These are phyloP conservation scores for Rhodotorula glutinis DNA, from an alignment of 1,284 basidiomycete genomes.

Conservation along the genomic window DNA sequence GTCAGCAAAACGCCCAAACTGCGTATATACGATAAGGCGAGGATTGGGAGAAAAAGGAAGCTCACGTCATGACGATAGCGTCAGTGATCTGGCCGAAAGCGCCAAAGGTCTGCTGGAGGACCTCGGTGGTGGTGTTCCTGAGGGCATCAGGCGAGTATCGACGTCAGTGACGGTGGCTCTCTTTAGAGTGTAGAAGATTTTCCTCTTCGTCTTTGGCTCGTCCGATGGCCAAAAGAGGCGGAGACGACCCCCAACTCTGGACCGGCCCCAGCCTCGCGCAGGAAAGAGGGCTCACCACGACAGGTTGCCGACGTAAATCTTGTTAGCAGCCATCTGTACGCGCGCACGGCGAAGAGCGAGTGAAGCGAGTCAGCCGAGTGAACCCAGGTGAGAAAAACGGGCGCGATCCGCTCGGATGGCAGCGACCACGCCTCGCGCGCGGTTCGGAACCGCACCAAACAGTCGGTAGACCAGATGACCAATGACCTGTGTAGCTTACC, in stretches of 20 bases:
- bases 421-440: neutral
- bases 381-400: too few species aligned
- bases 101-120: constrained; percentile 36
- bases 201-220: too few species aligned
- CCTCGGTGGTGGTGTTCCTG: constrained; percentile 38
- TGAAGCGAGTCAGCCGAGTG: neutral
- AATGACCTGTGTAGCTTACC: neutral
- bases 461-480: neutral
- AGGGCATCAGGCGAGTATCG: neutral
- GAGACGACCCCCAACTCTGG: neutral
- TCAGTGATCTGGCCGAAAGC: constrained; percentile 40
- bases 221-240: neutral
- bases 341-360: neutral
- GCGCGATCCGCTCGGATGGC: neutral
- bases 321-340: neutral
- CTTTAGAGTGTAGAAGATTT: too few species aligned
- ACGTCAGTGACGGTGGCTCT: neutral
- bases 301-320: constrained; percentile 33
- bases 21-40: neutral
- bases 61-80: constrained; percentile 44
- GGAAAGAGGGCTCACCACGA: constrained; percentile 37
- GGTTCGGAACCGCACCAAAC: neutral
- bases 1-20: neutral
- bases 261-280: neutral
- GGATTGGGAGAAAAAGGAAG: neutral